These are phyloP conservation scores for Globisporangium ultimum DNA, from an alignment of 352 stramenopile genomes.

Conservation along the genomic window DNA sequence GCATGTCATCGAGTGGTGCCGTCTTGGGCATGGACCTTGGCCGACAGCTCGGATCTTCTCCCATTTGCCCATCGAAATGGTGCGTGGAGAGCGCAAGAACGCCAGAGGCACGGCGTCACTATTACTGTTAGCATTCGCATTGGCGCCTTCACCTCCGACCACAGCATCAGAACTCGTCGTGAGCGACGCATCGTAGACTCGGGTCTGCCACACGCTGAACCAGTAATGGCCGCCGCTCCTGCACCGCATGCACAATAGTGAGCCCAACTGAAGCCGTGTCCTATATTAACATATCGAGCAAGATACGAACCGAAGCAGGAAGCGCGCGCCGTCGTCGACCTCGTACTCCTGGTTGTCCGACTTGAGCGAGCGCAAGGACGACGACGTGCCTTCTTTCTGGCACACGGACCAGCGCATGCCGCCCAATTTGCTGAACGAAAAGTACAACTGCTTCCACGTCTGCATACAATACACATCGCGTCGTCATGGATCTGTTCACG, in stretches of 20 bases:
- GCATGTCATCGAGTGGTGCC: conserved; percentile 67
- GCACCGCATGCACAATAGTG: background rate
- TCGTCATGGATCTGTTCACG: background rate
- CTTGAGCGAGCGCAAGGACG: conserved; percentile 52
- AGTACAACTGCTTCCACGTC: conserved; percentile 60
- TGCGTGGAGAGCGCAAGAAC: conserved; percentile 35
- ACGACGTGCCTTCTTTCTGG: conserved; percentile 38
- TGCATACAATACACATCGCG: conserved; percentile 11
- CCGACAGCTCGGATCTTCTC: conserved; percentile 48
- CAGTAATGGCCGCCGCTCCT: conserved; percentile 75
- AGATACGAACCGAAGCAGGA: conserved; percentile 37
- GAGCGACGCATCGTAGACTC: conserved; percentile 21
- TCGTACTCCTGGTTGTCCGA: conserved; percentile 73
- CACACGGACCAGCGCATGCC: conserved; percentile 42
- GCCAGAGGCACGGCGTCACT: conserved; percentile 19
- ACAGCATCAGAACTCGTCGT: background rate
- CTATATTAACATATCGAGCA: background rate
- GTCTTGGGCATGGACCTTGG: conserved; percentile 41
- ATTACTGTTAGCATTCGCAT: background rate
- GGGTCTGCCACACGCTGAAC: conserved; percentile 61
- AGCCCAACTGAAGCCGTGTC: background rate
- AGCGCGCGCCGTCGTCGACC: conserved; percentile 28
- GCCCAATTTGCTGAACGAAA: conserved; percentile 36
- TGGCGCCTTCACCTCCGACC: background rate
- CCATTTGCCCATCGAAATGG: conserved; percentile 51